Evolutionary conservation across 1,139 yeast species (phyloP), one percentile per base, ranked within the genome.

Genomic region (Saccharomyces hybrid): DNA sequence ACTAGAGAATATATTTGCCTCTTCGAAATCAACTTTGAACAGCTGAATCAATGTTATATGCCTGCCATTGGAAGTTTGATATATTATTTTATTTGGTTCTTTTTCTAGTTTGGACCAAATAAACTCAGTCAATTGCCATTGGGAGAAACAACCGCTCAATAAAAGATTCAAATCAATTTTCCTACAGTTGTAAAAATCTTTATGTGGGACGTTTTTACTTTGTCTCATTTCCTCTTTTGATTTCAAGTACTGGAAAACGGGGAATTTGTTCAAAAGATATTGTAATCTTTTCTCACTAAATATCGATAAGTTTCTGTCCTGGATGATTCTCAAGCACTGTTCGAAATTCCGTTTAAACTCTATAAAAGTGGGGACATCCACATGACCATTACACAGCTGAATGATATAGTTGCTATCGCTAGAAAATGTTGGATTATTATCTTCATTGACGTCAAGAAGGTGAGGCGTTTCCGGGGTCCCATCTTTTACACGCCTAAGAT

Each of bases 171-270:
- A n/a, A 48, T 54, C 56, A 5, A 51, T 48, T 30, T 54, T 54
- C 11, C 42, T 47, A 11, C 46, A 25, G 47, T 54, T 54, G 27
- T 54, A 54, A 31, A 54, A 54, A 54, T 54, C 56, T 46, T 41
- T 51, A 30, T 54, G 56, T 46, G 54, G 54, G 5, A 54, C 48
- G 27, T 26, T 31, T 23, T 51, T 51, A 20, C 27, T 48, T 13
- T 48, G 49, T 8, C 8, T n/a, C 7, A 42, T 34, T 32, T 54
- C 56, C 31, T 28, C 27, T n/a, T 51, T 54, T 5, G 50, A 34
- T 13, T 48, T 16, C 13, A 54, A 41, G 13, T 52, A 28, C 28
- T 41, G 49, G 31, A 42, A 54, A 23, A 54, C 30, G 25, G 49
- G 48, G 41, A 51, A 54, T 23, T 49, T 48, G 6, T 44, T 38